These are phyloP conservation scores for Camellia japonica DNA, from an alignment of 148 eudicot genomes.

Conservation along the genomic window DNA sequence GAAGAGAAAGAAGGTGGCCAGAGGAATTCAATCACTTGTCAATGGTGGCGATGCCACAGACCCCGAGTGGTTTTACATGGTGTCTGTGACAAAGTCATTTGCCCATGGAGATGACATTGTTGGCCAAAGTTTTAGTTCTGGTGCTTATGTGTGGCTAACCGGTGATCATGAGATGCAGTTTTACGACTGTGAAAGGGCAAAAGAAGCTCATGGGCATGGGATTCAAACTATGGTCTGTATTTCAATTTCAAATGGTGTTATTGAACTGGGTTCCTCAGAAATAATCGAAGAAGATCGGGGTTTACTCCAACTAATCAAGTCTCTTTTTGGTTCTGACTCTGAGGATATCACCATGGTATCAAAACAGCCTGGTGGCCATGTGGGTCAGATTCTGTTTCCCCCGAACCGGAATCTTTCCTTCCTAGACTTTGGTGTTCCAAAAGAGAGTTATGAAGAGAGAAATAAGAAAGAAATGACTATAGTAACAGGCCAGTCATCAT, in stretches of 20 bases:
- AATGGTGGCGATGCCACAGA: constrained; percentile 2
- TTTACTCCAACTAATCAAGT: constrained; percentile 12
- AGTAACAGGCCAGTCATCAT: not conserved
- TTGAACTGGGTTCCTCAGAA: constrained; percentile 34
- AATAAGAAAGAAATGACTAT: constrained; percentile 14
- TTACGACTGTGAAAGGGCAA: constrained; percentile 20
- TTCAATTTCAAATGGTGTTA: constrained; percentile 26
- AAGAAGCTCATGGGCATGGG: constrained; percentile 31
- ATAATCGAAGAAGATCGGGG: constrained; percentile 22
- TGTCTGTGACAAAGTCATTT: constrained; percentile 16
- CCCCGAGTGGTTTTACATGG: constrained; percentile 24
- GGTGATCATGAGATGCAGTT: constrained; percentile 16
- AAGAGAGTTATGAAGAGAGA: too few species aligned
- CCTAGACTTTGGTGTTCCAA: too few species aligned
- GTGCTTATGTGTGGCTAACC: constrained; percentile 22
- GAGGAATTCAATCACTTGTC: not conserved
- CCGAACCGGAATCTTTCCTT: not conserved
- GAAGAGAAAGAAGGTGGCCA: not conserved
- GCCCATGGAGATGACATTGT: constrained; percentile 15
- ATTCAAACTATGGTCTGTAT: constrained; percentile 32
- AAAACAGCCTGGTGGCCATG: not conserved
- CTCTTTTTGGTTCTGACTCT: constrained; percentile 13
- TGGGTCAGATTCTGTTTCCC: not conserved
- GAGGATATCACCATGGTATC: not conserved
- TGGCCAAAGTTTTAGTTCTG: constrained; percentile 7